Evolutionary conservation across 2,329 filamentous ascomycete species (phyloP).

Genomic region (Diplodia sapinea): DNA sequence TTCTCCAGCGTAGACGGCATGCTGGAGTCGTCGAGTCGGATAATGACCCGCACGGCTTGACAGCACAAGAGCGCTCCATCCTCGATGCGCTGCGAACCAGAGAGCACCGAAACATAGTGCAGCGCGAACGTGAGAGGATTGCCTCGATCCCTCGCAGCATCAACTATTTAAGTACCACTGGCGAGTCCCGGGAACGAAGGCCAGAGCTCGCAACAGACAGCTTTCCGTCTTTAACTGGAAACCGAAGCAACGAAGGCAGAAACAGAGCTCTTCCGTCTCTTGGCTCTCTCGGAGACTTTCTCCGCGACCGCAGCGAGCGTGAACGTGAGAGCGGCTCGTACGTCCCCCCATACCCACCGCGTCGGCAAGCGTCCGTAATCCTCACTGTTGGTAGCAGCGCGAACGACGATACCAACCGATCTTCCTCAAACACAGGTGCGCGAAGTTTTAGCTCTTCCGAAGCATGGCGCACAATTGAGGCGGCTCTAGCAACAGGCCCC

Average conservation of each 20-base stretch:
- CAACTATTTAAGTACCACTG: conserved; percentile 44
- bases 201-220: conserved; percentile 5
- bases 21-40: conserved; percentile 49
- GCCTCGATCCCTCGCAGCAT: conserved; percentile 48
- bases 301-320: conserved; percentile 30
- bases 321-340: conserved; percentile 26
- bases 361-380: conserved; percentile 50
- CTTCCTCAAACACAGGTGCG: conserved; percentile 33
- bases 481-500: conserved; percentile 50
- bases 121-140: conserved; percentile 43
- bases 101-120: conserved; percentile 48
- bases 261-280: conserved; percentile 29
- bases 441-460: conserved; percentile 45
- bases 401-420: conserved; percentile 39
- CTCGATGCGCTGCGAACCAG: conserved; percentile 54
- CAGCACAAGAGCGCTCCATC: conserved; percentile 53
- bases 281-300: conserved; percentile 33
- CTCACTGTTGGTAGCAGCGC: conserved; percentile 37
- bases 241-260: conserved; percentile 15
- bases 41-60: conserved; percentile 55
- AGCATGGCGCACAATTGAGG: conserved; percentile 57
- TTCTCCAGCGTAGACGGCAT: conserved; percentile 38
- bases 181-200: conserved; percentile 3
- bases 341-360: conserved; percentile 37
- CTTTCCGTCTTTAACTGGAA: conserved; percentile 26